Conservation (phyloP, 192 early-diverging fungal genomes). For the Endogone sp. region DNA sequence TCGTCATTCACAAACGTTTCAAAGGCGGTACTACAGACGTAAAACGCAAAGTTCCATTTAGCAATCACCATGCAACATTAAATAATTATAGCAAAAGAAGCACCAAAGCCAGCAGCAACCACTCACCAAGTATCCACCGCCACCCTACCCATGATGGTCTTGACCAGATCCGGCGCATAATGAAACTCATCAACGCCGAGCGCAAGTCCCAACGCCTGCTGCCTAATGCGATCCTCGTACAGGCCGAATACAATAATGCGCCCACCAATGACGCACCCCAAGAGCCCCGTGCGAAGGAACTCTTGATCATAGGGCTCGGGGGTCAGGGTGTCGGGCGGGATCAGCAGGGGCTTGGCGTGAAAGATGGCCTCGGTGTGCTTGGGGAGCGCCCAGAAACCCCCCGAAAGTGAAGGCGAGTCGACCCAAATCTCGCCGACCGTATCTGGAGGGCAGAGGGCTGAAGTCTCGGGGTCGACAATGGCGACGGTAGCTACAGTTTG, state of each 20-base stretch:
- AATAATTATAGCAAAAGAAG: constrained; percentile 1
- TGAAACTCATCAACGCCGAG: constrained; percentile 28
- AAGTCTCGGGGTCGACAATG: constrained; percentile 80
- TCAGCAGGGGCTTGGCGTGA: constrained; percentile 56
- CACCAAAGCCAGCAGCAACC: not conserved
- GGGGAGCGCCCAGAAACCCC: constrained; percentile 75
- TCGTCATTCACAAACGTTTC: constrained; percentile 66
- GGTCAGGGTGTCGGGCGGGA: constrained; percentile 40
- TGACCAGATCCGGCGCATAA: constrained; percentile 31
- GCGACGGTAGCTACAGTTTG: constrained; percentile 49
- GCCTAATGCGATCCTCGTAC: constrained; percentile 72
- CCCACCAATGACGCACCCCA: constrained; percentile 67
- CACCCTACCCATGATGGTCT: constrained; percentile 18
- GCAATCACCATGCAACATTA: too few species aligned
- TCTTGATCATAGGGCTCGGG: constrained; percentile 56
- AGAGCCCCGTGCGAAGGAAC: constrained; percentile 74
- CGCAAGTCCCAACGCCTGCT: constrained; percentile 28
- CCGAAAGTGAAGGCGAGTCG: constrained; percentile 64
- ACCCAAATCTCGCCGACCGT: constrained; percentile 87
- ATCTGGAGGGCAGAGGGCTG: constrained; percentile 65
- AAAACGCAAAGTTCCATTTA: too few species aligned
- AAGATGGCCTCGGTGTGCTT: constrained; percentile 74
- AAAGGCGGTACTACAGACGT: constrained; percentile 48
- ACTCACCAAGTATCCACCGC: constrained; percentile 18
- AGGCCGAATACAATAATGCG: constrained; percentile 73